Evolutionary conservation across 2,329 filamentous ascomycete genomes (phyloP).

Genomic region (Pezicula radicicola): DNA sequence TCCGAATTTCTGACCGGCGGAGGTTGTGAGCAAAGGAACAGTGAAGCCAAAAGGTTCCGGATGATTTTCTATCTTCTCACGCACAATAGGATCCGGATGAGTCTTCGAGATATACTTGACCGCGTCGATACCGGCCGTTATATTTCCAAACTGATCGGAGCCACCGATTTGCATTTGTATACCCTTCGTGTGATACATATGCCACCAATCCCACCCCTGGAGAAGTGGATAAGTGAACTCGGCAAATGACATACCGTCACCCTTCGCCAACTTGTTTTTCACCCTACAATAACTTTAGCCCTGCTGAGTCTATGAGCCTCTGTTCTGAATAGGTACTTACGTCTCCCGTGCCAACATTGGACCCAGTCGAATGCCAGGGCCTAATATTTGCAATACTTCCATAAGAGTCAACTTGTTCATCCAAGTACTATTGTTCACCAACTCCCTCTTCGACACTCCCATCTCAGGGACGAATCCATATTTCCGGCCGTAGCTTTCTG

Average conservation of each 20-base stretch:
- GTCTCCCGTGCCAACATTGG: constrained; percentile 87
- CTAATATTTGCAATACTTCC: constrained; percentile 73
- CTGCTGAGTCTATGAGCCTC: constrained; percentile 5
- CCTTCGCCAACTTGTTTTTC: constrained; percentile 77
- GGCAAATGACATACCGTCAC: constrained; percentile 89
- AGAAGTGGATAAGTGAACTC: constrained; percentile 93
- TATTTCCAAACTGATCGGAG: constrained; percentile 95
- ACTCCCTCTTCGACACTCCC: constrained; percentile 61
- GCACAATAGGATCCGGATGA: constrained; percentile 46
- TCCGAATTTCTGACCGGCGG: constrained; percentile 85
- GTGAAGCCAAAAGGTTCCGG: constrained; percentile 75
- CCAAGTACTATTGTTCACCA: constrained; percentile 86
- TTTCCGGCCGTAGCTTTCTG: constrained; percentile 61
- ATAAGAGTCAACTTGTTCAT: constrained; percentile 68
- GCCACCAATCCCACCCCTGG: constrained; percentile 97
- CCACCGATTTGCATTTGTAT: constrained; percentile 90
- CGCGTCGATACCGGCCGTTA: constrained; percentile 82
- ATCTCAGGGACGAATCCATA: constrained; percentile 62
- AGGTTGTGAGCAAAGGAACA: constrained; percentile 82
- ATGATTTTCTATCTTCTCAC: constrained; percentile 36
- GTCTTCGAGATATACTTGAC: constrained; percentile 70
- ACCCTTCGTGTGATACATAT: constrained; percentile 66
- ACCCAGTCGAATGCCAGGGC: constrained; percentile 71
- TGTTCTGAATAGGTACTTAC: constrained; percentile 45
- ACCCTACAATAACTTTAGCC: constrained; percentile 41